phyloP scores from a whole-genome alignment of 169 alveolate species.

The Eimeria acervulina region DNA sequence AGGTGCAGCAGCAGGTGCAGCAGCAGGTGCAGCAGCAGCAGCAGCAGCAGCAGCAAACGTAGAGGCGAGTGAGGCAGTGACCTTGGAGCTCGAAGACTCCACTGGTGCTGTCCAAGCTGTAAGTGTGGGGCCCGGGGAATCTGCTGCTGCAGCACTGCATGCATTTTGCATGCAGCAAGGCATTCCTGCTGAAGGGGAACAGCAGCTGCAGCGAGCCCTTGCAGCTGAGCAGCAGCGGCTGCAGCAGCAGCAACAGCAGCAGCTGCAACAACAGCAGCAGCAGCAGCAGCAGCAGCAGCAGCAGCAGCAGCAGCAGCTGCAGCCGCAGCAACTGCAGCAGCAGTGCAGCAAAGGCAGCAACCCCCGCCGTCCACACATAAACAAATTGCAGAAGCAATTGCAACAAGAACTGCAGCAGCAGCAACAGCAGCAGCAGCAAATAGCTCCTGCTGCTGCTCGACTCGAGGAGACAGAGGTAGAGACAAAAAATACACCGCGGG shows the following conservation, averaged over 20 bases:
- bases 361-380: too few relatives aligned
- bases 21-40: neutral
- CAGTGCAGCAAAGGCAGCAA: neutral
- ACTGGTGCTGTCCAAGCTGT: constrained; percentile 2
- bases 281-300: neutral
- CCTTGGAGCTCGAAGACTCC: constrained; percentile 26
- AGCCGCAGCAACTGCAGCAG: neutral
- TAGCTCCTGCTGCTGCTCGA: neutral
- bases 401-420: too few relatives aligned
- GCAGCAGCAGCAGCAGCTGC: neutral
- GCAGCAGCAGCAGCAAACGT: too few relatives aligned
- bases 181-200: neutral
- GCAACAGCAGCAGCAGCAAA: constrained; percentile 9
- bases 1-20: neutral
- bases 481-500: constrained; percentile 16
- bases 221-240: constrained; percentile 13
- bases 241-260: constrained; percentile 5
- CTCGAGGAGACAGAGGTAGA: neutral
- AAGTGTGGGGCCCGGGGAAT: neutral
- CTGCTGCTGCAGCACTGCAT: constrained; percentile 6
- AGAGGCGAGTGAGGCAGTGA: neutral
- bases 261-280: neutral
- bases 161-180: constrained; percentile 32
- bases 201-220: constrained; percentile 20
- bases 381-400: too few relatives aligned